Evolutionary conservation across 2,329 filamentous ascomycete genomes (phyloP).

Genomic region (Paecilomyces fulvus): DNA sequence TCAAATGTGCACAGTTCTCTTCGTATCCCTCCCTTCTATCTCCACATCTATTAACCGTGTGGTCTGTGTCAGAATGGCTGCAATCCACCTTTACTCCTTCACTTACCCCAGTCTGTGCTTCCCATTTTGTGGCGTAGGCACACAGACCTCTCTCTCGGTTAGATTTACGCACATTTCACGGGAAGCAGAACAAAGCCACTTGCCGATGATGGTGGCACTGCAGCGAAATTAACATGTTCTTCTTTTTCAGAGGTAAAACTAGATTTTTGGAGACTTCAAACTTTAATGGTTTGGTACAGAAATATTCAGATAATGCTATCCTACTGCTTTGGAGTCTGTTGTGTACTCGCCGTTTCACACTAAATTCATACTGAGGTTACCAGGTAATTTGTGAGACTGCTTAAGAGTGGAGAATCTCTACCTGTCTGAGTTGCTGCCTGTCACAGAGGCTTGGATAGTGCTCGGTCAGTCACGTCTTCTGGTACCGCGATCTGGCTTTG

Average conservation of each 20-base stretch:
- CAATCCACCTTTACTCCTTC: neutral
- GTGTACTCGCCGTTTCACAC: neutral
- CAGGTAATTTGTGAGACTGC: neutral
- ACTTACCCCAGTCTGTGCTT: neutral
- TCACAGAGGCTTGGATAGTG: neutral
- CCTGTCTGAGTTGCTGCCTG: neutral
- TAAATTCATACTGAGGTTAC: neutral
- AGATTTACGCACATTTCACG: neutral
- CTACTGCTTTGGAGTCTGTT: neutral
- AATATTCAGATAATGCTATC: neutral
- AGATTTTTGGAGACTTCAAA: neutral
- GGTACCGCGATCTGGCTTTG: neutral
- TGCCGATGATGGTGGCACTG: neutral
- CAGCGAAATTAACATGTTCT: neutral
- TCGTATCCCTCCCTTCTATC: neutral
- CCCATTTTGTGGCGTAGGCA: neutral
- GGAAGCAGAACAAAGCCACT: neutral
- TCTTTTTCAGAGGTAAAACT: neutral
- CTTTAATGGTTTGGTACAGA: neutral
- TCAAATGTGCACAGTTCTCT: neutral
- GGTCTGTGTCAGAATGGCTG: neutral
- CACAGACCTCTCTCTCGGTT: neutral
- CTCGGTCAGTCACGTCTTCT: neutral
- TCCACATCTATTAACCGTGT: neutral
- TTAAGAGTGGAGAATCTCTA: neutral